These are phyloP conservation scores for Yamadazyma spencermartinsiae DNA, from an alignment of 1,139 yeast species.

Conservation along the genomic window DNA sequence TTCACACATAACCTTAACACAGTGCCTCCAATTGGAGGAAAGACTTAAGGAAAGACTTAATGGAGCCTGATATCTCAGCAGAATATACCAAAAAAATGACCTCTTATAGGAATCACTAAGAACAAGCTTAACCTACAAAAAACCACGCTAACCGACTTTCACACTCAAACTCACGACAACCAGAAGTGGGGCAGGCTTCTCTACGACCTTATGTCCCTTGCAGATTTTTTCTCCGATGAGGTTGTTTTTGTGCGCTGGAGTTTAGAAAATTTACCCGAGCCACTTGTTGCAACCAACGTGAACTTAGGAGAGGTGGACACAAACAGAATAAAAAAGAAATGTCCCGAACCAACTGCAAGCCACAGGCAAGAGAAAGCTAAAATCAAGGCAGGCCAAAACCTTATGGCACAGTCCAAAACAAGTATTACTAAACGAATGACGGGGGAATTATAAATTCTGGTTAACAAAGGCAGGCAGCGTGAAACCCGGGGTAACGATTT, in stretches of 20 bases:
- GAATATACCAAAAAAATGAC: too few species aligned
- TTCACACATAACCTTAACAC: too few species aligned
- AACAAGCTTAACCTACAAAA: too few species aligned
- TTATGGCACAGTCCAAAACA: not conserved
- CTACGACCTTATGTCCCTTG: not conserved
- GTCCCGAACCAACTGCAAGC: not conserved
- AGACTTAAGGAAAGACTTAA: too few species aligned
- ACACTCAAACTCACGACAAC: not conserved
- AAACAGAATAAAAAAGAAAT: not conserved
- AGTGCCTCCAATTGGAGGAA: too few species aligned
- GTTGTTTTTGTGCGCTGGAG: conserved; percentile 1
- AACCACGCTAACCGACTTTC: too few species aligned
- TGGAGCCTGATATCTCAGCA: too few species aligned
- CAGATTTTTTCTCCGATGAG: conserved; percentile 1
- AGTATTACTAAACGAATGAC: not conserved
- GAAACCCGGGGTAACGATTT: conserved; percentile 3
- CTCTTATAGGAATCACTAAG: too few species aligned
- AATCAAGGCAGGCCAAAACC: not conserved
- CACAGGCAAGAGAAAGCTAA: not conserved
- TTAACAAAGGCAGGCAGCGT: not conserved
- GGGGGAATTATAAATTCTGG: not conserved
- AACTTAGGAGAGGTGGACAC: not conserved
- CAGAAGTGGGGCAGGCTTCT: not conserved
- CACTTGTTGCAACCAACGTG: not conserved
- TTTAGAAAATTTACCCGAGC: conserved; percentile 1